Conservation (phyloP, 208 protist species). For the Crithidia bombi region DNA sequence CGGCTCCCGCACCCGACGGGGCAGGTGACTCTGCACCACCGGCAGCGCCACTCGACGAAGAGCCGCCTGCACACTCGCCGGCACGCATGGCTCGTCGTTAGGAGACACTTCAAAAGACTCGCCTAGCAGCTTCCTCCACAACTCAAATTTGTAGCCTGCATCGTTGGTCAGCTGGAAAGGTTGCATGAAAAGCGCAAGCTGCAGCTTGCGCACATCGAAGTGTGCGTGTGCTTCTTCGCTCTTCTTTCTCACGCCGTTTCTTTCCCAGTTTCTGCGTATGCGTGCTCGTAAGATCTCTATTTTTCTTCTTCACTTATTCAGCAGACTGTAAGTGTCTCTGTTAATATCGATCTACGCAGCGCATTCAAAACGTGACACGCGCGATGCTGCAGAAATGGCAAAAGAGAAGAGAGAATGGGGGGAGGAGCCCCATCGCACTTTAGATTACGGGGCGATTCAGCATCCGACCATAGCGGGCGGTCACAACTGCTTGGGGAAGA, state of each 20-base stretch:
- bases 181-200: conserved; percentile 28
- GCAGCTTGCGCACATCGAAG: background rate
- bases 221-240: background rate
- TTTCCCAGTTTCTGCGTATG: background rate
- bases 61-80: conserved; percentile 13
- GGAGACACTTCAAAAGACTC: conserved; percentile 1
- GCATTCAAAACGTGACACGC: too few relatives aligned
- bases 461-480: too few relatives aligned
- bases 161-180: conserved; percentile 62
- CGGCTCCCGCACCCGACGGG: conserved; percentile 42
- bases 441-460: too few relatives aligned
- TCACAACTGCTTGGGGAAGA: too few relatives aligned
- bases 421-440: too few relatives aligned
- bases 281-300: background rate
- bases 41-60: conserved; percentile 45
- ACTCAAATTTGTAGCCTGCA: conserved; percentile 75
- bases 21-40: conserved; percentile 43
- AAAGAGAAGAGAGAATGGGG: background rate
- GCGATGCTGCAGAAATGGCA: background rate
- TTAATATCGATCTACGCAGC: too few relatives aligned
- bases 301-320: background rate
- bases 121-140: conserved; percentile 56
- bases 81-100: background rate
- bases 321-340: too few relatives aligned
- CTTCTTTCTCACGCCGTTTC: background rate